phyloP scores from a whole-genome alignment of 495 filamentous ascomycete species.

The Jackrogersella minutella region DNA sequence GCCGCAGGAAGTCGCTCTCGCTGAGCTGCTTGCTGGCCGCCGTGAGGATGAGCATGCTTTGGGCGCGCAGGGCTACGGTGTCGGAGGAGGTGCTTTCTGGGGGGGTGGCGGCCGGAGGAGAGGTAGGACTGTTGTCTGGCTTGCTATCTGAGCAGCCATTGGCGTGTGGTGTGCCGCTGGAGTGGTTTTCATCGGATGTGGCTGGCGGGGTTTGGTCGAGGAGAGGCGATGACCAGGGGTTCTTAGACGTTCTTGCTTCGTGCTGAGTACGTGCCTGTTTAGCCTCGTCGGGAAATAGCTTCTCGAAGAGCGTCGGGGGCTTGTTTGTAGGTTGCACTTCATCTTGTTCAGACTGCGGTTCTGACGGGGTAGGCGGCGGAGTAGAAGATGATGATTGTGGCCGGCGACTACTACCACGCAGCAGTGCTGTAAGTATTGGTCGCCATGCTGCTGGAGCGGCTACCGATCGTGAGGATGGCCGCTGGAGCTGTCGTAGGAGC shows the following conservation, averaged over 20 bases:
- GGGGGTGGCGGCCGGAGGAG: too few species aligned
- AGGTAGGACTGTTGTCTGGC: neutral
- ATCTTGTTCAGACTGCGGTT: neutral
- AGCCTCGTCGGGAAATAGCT: constrained; percentile 65
- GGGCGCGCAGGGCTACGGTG: constrained; percentile 37
- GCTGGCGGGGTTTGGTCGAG: constrained; percentile 5
- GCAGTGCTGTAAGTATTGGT: constrained; percentile 20
- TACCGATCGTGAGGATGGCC: constrained; percentile 48
- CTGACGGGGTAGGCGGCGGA: neutral
- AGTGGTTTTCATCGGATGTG: neutral
- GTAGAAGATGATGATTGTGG: constrained; percentile 5
- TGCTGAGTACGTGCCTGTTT: constrained; percentile 20
- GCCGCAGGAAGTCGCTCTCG: constrained; percentile 70
- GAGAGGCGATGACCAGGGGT: constrained; percentile 17
- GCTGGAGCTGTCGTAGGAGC: constrained; percentile 52
- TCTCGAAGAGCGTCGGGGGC: constrained; percentile 59
- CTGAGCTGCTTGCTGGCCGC: constrained; percentile 61
- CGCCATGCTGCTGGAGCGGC: constrained; percentile 43
- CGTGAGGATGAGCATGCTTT: constrained; percentile 56
- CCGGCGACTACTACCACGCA: constrained; percentile 34
- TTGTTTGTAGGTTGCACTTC: neutral
- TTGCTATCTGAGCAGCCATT: constrained; percentile 8
- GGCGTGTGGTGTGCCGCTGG: neutral
- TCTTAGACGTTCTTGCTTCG: neutral
- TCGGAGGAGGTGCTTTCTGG: neutral